Percentiles rank a stretch among this genome's conserved stretches.
These are phyloP conservation scores for Rhododendron molle DNA, from an alignment of 148 eudicot species.

Conservation along the genomic window DNA sequence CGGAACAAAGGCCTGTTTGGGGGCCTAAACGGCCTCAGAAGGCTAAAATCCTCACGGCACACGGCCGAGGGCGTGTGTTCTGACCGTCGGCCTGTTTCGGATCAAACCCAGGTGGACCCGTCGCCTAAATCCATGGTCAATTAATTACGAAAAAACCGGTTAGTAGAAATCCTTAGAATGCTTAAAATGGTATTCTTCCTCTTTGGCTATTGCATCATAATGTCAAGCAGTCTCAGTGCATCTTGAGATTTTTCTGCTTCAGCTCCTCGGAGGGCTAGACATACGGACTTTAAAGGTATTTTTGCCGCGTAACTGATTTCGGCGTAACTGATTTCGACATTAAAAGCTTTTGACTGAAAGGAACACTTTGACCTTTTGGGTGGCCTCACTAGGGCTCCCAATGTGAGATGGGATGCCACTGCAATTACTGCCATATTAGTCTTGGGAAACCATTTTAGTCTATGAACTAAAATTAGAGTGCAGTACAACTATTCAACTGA, in stretches of 20 bases:
- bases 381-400: slow-evolving; percentile 28
- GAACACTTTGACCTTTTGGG: slow-evolving; percentile 56
- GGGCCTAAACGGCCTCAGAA: too few species aligned
- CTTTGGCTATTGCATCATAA: too few species aligned
- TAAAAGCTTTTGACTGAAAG: slow-evolving; percentile 43
- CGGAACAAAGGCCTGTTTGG: too few species aligned
- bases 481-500: not conserved
- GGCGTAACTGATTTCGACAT: slow-evolving; percentile 58
- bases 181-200: too few species aligned
- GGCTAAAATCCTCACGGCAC: too few species aligned
- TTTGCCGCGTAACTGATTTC: slow-evolving; percentile 48
- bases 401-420: not conserved
- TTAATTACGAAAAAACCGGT: too few species aligned
- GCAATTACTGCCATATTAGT: not conserved
- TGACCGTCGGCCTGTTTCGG: too few species aligned
- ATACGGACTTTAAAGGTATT: slow-evolving; percentile 44
- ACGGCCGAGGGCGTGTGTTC: too few species aligned
- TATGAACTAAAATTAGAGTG: not conserved
- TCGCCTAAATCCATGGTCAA: too few species aligned
- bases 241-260: slow-evolving; percentile 36
- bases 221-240: slow-evolving; percentile 63
- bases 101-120: too few species aligned
- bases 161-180: too few species aligned
- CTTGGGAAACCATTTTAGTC: too few species aligned
- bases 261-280: slow-evolving; percentile 36